Base-by-base conservation (phyloP, 1,284 basidiomycete species). In the Sanghuangporus baumii region DNA sequence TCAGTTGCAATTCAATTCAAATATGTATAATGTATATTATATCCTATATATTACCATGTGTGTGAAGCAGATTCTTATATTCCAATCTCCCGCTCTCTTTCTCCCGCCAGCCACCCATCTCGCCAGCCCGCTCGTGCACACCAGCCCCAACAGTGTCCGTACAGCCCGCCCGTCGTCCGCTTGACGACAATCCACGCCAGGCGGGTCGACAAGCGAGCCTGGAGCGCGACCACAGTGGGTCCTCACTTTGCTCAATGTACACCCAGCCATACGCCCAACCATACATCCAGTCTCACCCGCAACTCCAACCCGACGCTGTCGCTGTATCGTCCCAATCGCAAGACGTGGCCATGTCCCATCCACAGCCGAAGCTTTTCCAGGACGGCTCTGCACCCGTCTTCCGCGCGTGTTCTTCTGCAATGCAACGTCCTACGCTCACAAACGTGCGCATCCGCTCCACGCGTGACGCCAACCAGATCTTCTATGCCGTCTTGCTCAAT, bases 401-500 rank as follows among this genome's bases (percentile, higher is more conserved):
- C 43, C 59, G 65, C 65, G 52, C 71, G 14, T 65, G 66, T 37
- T 67, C 69, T 36, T 65, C 55, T 68, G 66, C 66, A 63, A 84
- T 86, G 81, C 89, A 91, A 71, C 81, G 79, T 60, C 89, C 89
- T 51, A 91, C 89, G 58, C 79, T 91, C 52, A 80, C 82, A 64
- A 86, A 86, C 71, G 83, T 88, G 36, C 85, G 87, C 71, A 87
- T 91, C 67, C 84, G 87, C 68, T 88, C 87, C 1, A 88, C 87
- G 14, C 81, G 86, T 63, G 89, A 92, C 73, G 89, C 90, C 18
- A 80, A 88, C 58, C 86, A 88, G 65, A 85, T 92, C 67, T 92
- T 92, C 74, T 80, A 87, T 70, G 90, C 83, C 58, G 89, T 91
- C 64, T 85, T 87, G 1, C 79, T 79, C 65, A 81, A 84, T 70